Conservation (phyloP, 768 basidiomycete genomes). For the Trametes cubensis region DNA sequence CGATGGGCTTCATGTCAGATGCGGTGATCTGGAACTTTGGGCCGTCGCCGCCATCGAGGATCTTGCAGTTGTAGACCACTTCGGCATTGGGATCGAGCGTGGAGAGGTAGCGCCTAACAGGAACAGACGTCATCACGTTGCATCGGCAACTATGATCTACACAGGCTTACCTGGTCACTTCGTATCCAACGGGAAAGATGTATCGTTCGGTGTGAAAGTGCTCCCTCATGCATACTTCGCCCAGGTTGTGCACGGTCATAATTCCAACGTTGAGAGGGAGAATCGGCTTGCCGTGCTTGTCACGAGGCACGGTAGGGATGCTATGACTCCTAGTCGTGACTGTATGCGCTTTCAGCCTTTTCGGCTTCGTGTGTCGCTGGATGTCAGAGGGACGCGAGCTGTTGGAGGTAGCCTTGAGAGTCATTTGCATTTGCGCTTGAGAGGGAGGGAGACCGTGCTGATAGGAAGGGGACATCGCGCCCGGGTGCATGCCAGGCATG, state of each 20-base stretch:
- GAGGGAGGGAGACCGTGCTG: slow-evolving; percentile 26
- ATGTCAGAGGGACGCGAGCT: slow-evolving; percentile 34
- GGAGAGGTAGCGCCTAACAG: slow-evolving; percentile 71
- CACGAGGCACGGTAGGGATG: slow-evolving; percentile 79
- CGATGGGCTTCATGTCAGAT: slow-evolving; percentile 69
- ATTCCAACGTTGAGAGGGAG: slow-evolving; percentile 84
- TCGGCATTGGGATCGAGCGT: slow-evolving; percentile 67
- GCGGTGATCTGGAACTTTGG: slow-evolving; percentile 86
- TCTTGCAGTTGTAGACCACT: slow-evolving; percentile 80
- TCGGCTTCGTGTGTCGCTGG: slow-evolving; percentile 63
- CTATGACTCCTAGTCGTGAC: slow-evolving; percentile 76
- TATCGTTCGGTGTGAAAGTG: slow-evolving; percentile 88
- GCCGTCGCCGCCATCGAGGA: slow-evolving; percentile 82
- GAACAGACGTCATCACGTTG: slow-evolving; percentile 5
- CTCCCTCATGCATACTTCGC: slow-evolving; percentile 78
- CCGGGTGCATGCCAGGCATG: slow-evolving; percentile 24
- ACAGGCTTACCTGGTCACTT: slow-evolving; percentile 66
- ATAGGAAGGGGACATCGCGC: slow-evolving; percentile 27
- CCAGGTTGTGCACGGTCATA: slow-evolving; percentile 78
- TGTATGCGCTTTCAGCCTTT: slow-evolving; percentile 78
- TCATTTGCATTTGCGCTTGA: slow-evolving; percentile 37
- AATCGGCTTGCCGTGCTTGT: slow-evolving; percentile 68
- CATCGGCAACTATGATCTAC: slow-evolving; percentile 1
- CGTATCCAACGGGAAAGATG: slow-evolving; percentile 87
- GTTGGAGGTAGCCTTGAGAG: slow-evolving; percentile 30